Base-by-base conservation (phyloP, 2,329 filamentous ascomycete species). In the Alternaria brassicicola region DNA sequence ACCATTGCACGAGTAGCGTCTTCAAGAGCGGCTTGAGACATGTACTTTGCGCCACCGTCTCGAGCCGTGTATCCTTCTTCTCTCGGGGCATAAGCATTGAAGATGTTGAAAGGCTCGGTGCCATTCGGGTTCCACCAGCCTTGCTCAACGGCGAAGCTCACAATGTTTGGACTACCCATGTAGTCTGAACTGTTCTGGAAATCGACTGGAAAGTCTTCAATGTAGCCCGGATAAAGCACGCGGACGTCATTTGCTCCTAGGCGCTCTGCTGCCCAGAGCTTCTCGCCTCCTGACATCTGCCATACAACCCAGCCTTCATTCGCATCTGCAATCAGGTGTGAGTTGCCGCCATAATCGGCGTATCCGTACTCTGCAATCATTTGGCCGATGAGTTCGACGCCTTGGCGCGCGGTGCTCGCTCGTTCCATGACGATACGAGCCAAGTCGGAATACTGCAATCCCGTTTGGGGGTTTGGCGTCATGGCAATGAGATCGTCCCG, bases 271-370 rank as follows among this genome's bases (percentile, higher is more conserved):
- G 75, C 75, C 74, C 75, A 77, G 1, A 77, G 62, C 25, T 68
- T 68, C 33, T 71, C 51, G 1, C 74, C 73, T 23, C 74, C 74
- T 9, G 74, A 71, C 61, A 76, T 74, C 49, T 76, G 68, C 69
- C 69, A 73, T 6, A 76, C 73, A 0, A 77, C 70, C 73, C 73
- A 76, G 3, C 73, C 74, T 55, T 77, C 74, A 26, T 75, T 61
- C 12, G 69, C 69, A 43, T 77, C 81, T 15, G 78, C 79, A 28
- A 80, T 77, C 3, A 81, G 72, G 56, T 80, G 79, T 17, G 77
- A 76, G 61, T 80, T 80, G 1, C 79, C 79, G 3, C 79, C 79
- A 48, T 80, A 81, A 17, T 77, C 76, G 4, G 78, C 75, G 55
- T 80, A 78, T 7, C 78, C 78, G 43, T 80, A 75, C 54, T 77